Evolutionary conservation across 805 yeast species (phyloP).

Genomic region (Clavispora santaluciae): DNA sequence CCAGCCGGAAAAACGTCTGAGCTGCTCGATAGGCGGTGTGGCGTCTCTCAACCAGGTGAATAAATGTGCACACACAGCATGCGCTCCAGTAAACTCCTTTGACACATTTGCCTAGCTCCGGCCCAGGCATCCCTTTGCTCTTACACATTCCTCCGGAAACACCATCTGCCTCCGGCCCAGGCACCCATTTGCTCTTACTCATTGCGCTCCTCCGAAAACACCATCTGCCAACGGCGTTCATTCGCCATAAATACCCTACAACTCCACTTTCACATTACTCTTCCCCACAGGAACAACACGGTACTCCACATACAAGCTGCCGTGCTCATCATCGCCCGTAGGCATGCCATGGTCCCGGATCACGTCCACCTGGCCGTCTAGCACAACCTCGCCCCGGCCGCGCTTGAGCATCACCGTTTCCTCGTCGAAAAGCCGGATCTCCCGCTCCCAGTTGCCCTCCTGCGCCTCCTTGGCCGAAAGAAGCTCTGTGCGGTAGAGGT

Average conservation of each 20-base stretch:
- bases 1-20: background rate
- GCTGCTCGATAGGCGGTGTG: too few species aligned
- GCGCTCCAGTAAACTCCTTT: too few species aligned
- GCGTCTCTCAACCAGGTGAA: too few species aligned
- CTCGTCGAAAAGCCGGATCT: conserved; percentile 61
- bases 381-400: conserved; percentile 44
- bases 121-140: too few species aligned
- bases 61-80: too few species aligned
- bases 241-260: conserved; percentile 2
- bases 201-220: too few species aligned
- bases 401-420: conserved; percentile 45
- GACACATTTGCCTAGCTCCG: too few species aligned
- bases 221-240: too few species aligned
- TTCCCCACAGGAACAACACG: conserved; percentile 12
- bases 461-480: conserved; percentile 68
- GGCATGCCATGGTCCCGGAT: conserved; percentile 89
- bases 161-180: too few species aligned
- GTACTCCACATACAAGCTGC: conserved; percentile 20
- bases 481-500: conserved; percentile 78
- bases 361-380: conserved; percentile 67
- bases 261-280: conserved; percentile 12
- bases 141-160: too few species aligned
- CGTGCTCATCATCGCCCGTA: conserved; percentile 39
- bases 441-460: conserved; percentile 76
- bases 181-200: too few species aligned